Base-by-base conservation (phyloP, 2,329 filamentous ascomycete species). In the Pseudocercospora musae region DNA sequence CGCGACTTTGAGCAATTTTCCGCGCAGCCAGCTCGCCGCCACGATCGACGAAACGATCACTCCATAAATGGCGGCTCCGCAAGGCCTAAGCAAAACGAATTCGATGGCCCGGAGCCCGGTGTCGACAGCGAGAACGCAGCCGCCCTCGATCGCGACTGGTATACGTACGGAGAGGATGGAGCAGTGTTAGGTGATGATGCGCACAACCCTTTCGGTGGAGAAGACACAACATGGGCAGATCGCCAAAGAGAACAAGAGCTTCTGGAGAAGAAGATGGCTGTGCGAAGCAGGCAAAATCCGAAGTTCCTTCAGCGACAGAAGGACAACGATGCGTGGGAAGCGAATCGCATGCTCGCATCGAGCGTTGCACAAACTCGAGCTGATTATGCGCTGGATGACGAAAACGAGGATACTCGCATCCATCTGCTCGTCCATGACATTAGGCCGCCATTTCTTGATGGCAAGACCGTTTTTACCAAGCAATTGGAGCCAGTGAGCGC, bases 311-410 rank as follows among this genome's bases (percentile, higher is more conserved):
- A 96, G 77, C 91, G 93, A 70, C 91, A 96, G 75, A 92, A 90
- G 74, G 95, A 99, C 73, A 92, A 95, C 48, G 95, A 99, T 77
- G 94, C 93, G 0, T 99, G 95, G 95, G 96, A 99, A 77, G 95
- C 94, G 15, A 99, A 99, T 75, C 90, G 95, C 62, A 98, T 99
- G 95, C 83, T 99, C 64, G 95, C 93, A 0, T 97, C 93, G 20
- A 94, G 94, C 60, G 93, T 99, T 18, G 95, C 95, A 18, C 96
- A 99, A 76, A 83, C 94, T 72, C 95, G 71, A 86, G 92, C 74
- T n/a, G 88, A 88, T 29, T 56, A 54, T 23, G 92, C 95, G 11
- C 29, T 97, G 71, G 89, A 89, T 57, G 89, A 96, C 67, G 95
- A 99, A 66, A 90, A 97, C 54, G 95, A 99, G 73, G 87, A 87